phyloP scores from a whole-genome alignment of 768 basidiomycete species.

The Lactarius akahatsu region DNA sequence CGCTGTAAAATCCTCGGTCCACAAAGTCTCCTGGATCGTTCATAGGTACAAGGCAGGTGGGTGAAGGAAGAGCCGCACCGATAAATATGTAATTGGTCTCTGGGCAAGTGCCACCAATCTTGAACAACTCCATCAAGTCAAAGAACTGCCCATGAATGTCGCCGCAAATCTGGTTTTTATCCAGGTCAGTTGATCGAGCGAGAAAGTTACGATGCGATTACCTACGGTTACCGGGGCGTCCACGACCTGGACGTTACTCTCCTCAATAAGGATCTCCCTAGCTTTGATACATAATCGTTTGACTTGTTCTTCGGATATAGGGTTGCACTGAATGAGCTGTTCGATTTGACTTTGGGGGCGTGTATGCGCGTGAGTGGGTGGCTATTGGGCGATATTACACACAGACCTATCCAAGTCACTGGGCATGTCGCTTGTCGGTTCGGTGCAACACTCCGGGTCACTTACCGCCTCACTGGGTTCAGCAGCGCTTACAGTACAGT shows the following conservation, averaged over 20 bases:
- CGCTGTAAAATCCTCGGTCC: conserved; percentile 95
- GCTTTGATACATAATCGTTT: conserved; percentile 95
- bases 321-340: conserved; percentile 89
- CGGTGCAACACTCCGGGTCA: not conserved
- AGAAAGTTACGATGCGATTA: conserved; percentile 29
- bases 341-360: conserved; percentile 75
- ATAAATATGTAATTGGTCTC: conserved; percentile 96
- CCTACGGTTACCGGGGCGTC: conserved; percentile 94
- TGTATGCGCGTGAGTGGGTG: conserved; percentile 2
- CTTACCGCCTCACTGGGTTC: not conserved
- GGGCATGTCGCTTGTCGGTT: conserved; percentile 17
- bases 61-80: conserved; percentile 51
- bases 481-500: not conserved
- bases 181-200: conserved; percentile 34
- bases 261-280: conserved; percentile 94
- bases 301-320: conserved; percentile 94
- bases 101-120: conserved; percentile 88
- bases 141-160: conserved; percentile 98
- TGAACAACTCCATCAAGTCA: conserved; percentile 94
- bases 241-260: conserved; percentile 95
- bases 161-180: conserved; percentile 71
- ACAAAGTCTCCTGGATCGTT: conserved; percentile 86
- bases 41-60: conserved; percentile 17
- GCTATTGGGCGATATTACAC: not conserved
- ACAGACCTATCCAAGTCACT: conserved; percentile 28